phyloP scores from a whole-genome alignment of 768 basidiomycete genomes.

The Tylopilus felleus region DNA sequence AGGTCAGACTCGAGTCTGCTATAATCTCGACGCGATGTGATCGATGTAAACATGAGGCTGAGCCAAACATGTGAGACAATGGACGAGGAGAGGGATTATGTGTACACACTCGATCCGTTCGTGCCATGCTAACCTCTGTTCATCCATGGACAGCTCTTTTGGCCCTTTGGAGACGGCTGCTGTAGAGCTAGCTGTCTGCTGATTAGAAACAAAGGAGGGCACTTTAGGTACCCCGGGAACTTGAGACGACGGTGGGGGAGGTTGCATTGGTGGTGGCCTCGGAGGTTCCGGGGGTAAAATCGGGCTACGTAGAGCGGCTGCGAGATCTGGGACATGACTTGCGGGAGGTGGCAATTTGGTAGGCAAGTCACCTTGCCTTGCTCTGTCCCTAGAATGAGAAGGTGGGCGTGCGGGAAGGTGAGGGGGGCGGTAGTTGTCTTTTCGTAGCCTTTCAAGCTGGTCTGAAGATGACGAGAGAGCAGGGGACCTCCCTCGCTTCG shows the following conservation, averaged over 20 bases:
- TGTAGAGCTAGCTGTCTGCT: constrained; percentile 2
- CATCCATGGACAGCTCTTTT: constrained; percentile 32
- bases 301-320: neutral
- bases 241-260: constrained; percentile 16
- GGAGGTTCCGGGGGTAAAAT: constrained; percentile 13
- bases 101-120: constrained; percentile 39
- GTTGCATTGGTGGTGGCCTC: constrained; percentile 16
- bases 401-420: neutral
- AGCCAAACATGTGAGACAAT: neutral
- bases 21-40: constrained; percentile 33
- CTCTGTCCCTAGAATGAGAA: constrained; percentile 13
- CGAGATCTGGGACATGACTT: neutral
- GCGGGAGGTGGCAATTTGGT: neutral
- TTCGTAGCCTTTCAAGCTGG: constrained; percentile 21
- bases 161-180: constrained; percentile 1
- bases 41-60: constrained; percentile 37
- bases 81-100: neutral
- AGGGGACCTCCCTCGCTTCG: constrained; percentile 23
- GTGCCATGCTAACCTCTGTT: constrained; percentile 38
- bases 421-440: constrained; percentile 8
- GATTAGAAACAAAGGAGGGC: constrained; percentile 19
- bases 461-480: constrained; percentile 27
- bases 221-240: constrained; percentile 17
- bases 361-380: neutral
- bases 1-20: constrained; percentile 34